Base-by-base conservation (phyloP, 2,329 filamentous ascomycete species). In the Curvularia spicifera region DNA sequence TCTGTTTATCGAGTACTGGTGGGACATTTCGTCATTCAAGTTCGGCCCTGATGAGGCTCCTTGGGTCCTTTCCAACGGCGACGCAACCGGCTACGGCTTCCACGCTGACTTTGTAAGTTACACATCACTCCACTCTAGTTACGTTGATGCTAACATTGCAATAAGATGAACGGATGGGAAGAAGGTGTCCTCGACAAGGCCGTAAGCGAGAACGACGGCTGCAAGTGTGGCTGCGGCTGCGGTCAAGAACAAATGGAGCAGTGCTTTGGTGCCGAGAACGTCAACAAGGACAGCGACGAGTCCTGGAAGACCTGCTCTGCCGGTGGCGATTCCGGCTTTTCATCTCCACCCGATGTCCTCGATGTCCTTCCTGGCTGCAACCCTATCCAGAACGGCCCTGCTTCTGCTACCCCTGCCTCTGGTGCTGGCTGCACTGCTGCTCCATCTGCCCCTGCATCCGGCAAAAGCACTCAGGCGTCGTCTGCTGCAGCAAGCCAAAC, bases 1-100 rank as follows among this genome's bases (percentile, higher is more conserved):
- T 37, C 73, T 78, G 53, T 77, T 78, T 63, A 72, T 77, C 20
- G 76, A 78, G 60, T 77, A 76, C 58, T 77, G 75, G 75, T 78
- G 75, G 50, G 74, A 77, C 52, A 61, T 75, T 45, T 69, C 68
- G 2, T 58, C 64, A 1, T 78, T 77, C 52, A 66, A 73, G 33
- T 78, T 76, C 57, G 66, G 60, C 26, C 57, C 70, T 24, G 64
- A 69, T 53, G 63, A 66, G 39, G 58, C 59, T 33, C 76, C 76
- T 0, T 78, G 73, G 74, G 70, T 74, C 3, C 59, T 78, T 26
- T 65, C 75, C 29, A 73, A 74, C 53, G 76, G 75, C 35, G 76
- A 78, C 56, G 69, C 76, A 7, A 77, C 74, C 26, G 76, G 76
- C 33, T 74, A 63, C 57, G 69, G 74, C 7, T 73, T 76, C 61